A percentile compares a stretch with the other conserved stretches of the same genome.
These are phyloP conservation scores for Daldinia loculata DNA, from an alignment of 495 filamentous ascomycete genomes.

Conservation along the genomic window DNA sequence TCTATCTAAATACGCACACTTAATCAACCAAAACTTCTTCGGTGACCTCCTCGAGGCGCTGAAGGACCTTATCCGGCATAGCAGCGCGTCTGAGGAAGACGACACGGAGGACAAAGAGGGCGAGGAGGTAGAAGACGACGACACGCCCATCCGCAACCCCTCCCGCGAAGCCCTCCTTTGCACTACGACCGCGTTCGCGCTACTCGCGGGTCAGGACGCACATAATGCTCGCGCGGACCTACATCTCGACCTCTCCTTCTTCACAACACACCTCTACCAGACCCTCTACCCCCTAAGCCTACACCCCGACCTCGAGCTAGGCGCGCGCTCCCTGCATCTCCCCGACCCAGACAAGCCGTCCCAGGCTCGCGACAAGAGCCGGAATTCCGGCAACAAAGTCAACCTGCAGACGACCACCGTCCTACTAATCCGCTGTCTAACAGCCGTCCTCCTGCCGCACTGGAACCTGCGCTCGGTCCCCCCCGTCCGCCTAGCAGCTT, in stretches of 20 bases:
- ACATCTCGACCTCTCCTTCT: constrained; percentile 91
- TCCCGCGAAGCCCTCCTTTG: constrained; percentile 91
- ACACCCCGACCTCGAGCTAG: constrained; percentile 86
- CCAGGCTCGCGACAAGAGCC: constrained; percentile 38
- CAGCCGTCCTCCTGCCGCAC: constrained; percentile 76
- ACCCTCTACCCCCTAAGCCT: constrained; percentile 78
- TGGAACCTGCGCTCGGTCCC: constrained; percentile 68
- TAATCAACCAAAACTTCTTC: constrained; percentile 99
- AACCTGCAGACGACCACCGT: constrained; percentile 94
- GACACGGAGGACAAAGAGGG: constrained; percentile 52
- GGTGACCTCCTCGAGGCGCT: constrained; percentile 93
- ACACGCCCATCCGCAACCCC: constrained; percentile 65
- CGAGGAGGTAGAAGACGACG: constrained; percentile 51
- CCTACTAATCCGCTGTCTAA: constrained; percentile 84
- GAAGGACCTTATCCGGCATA: constrained; percentile 84
- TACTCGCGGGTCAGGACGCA: constrained; percentile 89
- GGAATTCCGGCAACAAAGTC: constrained; percentile 67
- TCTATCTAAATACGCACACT: constrained; percentile 85
- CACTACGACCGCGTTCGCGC: constrained; percentile 88
- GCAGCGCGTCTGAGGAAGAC: constrained; percentile 60
- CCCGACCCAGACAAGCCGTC: constrained; percentile 70
- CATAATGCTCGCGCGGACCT: constrained; percentile 68
- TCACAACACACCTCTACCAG: constrained; percentile 90
- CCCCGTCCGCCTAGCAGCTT: constrained; percentile 83
- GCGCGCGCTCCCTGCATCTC: constrained; percentile 80